Conservation (phyloP, 2,329 filamentous ascomycete genomes). For the Aspergillus sp. region DNA sequence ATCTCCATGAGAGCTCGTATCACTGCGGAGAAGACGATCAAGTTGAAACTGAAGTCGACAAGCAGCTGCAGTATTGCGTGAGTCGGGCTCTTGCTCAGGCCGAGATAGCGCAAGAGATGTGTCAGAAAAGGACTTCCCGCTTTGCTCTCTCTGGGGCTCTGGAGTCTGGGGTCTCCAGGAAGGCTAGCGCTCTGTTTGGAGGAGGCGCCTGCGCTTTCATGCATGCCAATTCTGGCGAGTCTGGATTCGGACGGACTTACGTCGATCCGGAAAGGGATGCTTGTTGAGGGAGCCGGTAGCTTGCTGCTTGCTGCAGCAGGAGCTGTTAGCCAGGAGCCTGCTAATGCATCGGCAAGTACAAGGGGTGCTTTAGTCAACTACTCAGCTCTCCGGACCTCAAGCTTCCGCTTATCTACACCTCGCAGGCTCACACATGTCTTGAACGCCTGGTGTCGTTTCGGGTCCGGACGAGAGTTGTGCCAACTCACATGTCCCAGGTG, state of each 20-base stretch:
- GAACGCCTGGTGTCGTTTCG: neutral
- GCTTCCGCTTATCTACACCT: neutral
- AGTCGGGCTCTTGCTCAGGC: neutral
- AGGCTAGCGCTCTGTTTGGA: neutral
- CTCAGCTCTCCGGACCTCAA: neutral
- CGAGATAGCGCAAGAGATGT: slow-evolving; percentile 1
- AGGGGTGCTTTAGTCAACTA: neutral
- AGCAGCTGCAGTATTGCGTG: slow-evolving; percentile 1
- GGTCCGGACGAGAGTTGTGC: neutral
- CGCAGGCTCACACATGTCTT: neutral
- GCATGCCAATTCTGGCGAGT: neutral
- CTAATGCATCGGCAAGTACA: neutral
- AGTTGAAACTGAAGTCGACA: neutral
- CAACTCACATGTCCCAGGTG: neutral
- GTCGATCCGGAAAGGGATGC: slow-evolving; percentile 10
- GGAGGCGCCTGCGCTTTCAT: neutral
- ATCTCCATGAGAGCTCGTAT: slow-evolving; percentile 6
- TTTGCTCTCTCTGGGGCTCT: neutral
- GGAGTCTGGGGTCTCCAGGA: neutral
- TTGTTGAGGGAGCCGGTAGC: neutral
- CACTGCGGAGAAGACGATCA: slow-evolving; percentile 3
- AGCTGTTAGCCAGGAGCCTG: neutral
- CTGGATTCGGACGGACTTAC: neutral
- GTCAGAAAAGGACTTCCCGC: slow-evolving; percentile 1
- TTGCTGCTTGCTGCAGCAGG: neutral